Base-by-base conservation (phyloP, 495 filamentous ascomycete species). In the Thozetella sp. region DNA sequence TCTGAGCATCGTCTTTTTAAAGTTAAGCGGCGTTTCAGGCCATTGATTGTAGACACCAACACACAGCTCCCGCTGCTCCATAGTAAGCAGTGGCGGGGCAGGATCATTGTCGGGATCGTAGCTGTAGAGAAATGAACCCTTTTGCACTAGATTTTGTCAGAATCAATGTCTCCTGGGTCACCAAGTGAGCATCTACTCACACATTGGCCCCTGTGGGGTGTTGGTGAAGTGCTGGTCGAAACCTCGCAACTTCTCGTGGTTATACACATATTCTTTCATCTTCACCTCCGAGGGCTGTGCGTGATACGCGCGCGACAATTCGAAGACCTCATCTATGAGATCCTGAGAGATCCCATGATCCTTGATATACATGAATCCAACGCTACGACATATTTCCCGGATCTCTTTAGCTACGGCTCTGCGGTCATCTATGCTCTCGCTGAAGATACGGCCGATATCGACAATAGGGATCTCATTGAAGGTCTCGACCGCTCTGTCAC, bases 221-320 rank as follows among this genome's bases (percentile, higher is more conserved):
- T 52, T 52, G n/a, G 50, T 13, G 11, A 22, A 22, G 25, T 52
- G 50, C 22, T 23, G 50, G 20, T 52, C 50, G 50, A 23, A 52
- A 15, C 50, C 50, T 4, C 50, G 22, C 22, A 52, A 23, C 22
- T 22, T 22, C 22, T 25, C 25, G 15, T 25, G 20, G 13, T 52
- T 52, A 22, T 52, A 52, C n/a, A 52, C 25, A 52, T 52, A 25
- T 25, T 52, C 50, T 15, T 52, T 22, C 50, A 52, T 52, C 50
- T 52, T 52, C 4, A 11, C 22, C 22, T 52, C 50, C 9, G 25
- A 12, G 3, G 50, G 50, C 50, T 52, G 22, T 15, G 22, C 20
- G 22, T 23, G 25, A 25, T 52, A 22, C 10, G 13, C 11, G n/a
- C 22, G 50, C 4, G 50, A 22, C 4, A 25, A 4, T 2, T 52